A percentile compares a stretch with the other conserved stretches of the same genome.
These are phyloP conservation scores for Cytospora mali DNA, from an alignment of 2,329 filamentous ascomycete species.

Conservation along the genomic window DNA sequence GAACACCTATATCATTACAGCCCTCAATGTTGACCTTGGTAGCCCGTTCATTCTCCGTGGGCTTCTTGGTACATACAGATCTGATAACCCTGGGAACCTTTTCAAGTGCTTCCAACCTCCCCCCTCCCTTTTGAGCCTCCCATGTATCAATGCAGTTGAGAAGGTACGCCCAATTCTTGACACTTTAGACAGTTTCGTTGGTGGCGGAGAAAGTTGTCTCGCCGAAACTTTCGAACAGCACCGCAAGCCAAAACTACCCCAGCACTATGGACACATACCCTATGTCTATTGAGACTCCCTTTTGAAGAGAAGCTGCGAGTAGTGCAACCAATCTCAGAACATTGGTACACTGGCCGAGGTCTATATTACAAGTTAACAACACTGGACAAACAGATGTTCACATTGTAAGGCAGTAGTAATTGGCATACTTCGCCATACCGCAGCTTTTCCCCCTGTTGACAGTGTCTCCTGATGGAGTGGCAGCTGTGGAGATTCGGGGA, in stretches of 20 bases:
- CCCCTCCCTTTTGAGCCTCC: not conserved
- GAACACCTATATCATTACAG: no score
- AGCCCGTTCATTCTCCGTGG: no score
- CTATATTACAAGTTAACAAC: not conserved
- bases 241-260: not conserved
- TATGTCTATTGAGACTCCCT: not conserved
- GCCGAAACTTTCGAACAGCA: not conserved
- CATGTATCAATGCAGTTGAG: not conserved
- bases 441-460: no score
- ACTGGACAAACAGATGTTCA: not conserved
- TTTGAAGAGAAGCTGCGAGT: not conserved
- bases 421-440: not conserved
- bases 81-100: no score
- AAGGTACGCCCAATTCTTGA: not conserved
- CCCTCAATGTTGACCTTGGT: no score
- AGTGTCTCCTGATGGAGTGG: no score
- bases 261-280: not conserved
- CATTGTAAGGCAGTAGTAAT: not conserved
- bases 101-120: no score
- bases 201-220: constrained; percentile 4
- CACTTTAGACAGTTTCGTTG: not conserved
- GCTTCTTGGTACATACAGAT: no score
- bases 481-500: no score
- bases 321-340: not conserved
- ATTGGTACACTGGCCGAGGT: not conserved